Evolutionary conservation across 129 eudicot genomes (phyloP), one percentile per base, ranked within the genome.

Genomic region (Artemisia argyi): DNA sequence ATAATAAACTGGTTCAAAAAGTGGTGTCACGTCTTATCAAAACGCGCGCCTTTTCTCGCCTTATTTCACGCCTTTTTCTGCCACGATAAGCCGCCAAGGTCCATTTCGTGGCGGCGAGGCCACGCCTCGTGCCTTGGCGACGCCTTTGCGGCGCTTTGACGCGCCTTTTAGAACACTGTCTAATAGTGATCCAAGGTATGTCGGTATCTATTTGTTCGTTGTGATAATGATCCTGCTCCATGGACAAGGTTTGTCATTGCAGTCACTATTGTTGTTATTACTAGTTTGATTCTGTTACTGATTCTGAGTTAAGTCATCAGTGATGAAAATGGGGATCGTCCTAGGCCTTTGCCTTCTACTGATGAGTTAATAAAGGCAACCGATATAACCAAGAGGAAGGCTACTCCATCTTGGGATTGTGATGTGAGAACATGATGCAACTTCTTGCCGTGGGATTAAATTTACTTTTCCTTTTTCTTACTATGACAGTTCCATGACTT

Each of bases 191-290:
- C 57, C 75, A 86, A 81, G 71, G 96, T 89, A 11, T 89, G 96
- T 68, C 73, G 96, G 54, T 84, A 84, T 78, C 75, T 89, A 30
- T 89, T 89, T 68, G 92, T 89, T 51, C 85, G 89, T 24, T 89
- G 92, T 69, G 96, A 89, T 78, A 89, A 89, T 76, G 96, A 86
- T 58, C 96, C 96, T 80, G 96, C 96, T 53, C 96, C 96, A 48
- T 89, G 92, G 96, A 89, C 92, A 39, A 89, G 96, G 96, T 89
- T 78, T 74, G 79, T 42, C 39, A 30, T 44, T 35, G 42, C 42
- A 35, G 9, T 35, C 42, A 5, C 42, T 35, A 5, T 35, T 0
- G 9, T 35, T 35, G 42, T 35, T 35, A 5, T 35, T 35, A 4
- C 42, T 35, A 35, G 8, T 6, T 35, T 35, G 42, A 35, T 35